Evolutionary conservation across 2,329 filamentous ascomycete genomes (phyloP).

Genomic region (Hansfordia pulvinata): DNA sequence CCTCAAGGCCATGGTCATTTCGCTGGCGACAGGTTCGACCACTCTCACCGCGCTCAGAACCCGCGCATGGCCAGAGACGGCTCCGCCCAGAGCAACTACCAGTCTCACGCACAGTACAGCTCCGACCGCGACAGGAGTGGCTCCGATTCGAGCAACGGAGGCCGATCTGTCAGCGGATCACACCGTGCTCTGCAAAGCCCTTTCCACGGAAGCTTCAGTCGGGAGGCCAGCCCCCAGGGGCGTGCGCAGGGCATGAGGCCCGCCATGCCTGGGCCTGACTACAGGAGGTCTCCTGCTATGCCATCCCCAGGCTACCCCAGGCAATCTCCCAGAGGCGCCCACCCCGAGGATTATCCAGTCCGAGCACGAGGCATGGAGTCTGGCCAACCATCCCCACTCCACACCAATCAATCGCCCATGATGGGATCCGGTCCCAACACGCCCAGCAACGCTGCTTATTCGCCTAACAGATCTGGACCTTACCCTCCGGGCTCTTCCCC

Average conservation of each 20-base stretch:
- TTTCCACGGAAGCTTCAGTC: no score
- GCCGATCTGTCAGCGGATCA: constrained; percentile 23
- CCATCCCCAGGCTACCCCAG: constrained; percentile 26
- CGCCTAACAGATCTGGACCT: constrained; percentile 20
- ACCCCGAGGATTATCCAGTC: constrained; percentile 6
- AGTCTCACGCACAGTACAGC: no score
- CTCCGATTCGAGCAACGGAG: constrained; percentile 37
- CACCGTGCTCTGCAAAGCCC: no score
- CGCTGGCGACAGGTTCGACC: no score
- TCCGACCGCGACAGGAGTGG: constrained; percentile 40
- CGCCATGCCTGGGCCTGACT: constrained; percentile 33
- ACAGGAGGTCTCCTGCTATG: constrained; percentile 32
- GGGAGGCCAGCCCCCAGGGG: no score
- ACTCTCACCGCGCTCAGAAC: no score
- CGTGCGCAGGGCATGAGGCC: no score
- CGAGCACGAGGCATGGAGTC: constrained; percentile 21
- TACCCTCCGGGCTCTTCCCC: no score
- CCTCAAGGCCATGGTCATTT: constrained; percentile 18
- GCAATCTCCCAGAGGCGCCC: constrained; percentile 11
- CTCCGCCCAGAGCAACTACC: no score
- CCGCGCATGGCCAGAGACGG: no score
- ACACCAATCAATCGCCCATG: constrained; percentile 24
- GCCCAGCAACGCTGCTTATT: constrained; percentile 16
- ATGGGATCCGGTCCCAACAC: constrained; percentile 18
- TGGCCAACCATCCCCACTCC: constrained; percentile 30